Conservation (phyloP, 805 yeast species). For the Barnettozyma wickerhamii region DNA sequence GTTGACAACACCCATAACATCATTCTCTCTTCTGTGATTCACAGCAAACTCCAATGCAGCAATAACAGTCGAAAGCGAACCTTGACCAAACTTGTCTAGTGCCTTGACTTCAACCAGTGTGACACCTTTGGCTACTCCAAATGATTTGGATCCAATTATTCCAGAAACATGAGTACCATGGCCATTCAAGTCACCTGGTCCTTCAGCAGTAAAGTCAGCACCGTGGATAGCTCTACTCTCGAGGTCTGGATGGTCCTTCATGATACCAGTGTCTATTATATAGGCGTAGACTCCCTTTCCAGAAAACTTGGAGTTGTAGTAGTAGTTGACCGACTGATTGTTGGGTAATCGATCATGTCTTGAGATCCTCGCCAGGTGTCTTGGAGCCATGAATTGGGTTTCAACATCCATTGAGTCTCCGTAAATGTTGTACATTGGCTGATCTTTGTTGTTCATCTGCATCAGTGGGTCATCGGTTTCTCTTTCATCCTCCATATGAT, state of each 20-base stretch:
- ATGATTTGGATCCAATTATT: conserved; percentile 70
- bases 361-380: conserved; percentile 65
- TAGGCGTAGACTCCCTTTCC: conserved; percentile 71
- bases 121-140: conserved; percentile 77
- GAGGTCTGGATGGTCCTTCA: conserved; percentile 53
- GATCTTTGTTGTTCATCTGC: not conserved
- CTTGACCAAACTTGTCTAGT: conserved; percentile 62
- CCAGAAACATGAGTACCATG: conserved; percentile 97
- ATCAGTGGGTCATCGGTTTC: conserved; percentile 1
- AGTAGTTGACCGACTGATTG: conserved; percentile 35
- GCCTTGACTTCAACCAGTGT: conserved; percentile 72
- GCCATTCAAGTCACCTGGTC: conserved; percentile 69
- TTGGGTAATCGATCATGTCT: conserved; percentile 37
- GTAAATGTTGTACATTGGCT: not conserved
- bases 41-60: conserved; percentile 67
- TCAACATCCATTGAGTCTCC: conserved; percentile 10
- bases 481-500: conserved; percentile 9
- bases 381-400: conserved; percentile 47
- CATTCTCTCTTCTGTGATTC: conserved; percentile 41
- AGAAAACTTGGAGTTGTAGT: conserved; percentile 38
- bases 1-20: conserved; percentile 61
- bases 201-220: conserved; percentile 50
- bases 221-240: conserved; percentile 59
- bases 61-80: conserved; percentile 61
- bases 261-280: conserved; percentile 83